phyloP scores from a whole-genome alignment of 768 basidiomycete species.

The Tubosaeta sp. region DNA sequence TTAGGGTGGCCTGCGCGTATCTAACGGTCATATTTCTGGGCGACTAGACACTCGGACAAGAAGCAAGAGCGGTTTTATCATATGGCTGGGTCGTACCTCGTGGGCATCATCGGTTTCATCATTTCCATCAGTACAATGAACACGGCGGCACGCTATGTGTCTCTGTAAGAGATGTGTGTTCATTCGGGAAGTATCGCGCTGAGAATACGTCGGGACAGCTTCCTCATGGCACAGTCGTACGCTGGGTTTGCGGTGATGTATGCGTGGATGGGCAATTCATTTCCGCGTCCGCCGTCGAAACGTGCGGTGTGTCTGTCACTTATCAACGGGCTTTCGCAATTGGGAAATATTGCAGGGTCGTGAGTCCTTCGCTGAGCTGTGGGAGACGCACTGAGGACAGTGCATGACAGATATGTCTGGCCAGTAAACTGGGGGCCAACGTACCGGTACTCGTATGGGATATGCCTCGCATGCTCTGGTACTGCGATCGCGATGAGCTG shows the following conservation, averaged over 20 bases:
- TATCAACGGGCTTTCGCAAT: conserved; percentile 76
- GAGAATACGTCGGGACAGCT: conserved; percentile 37
- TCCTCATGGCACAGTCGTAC: conserved; percentile 73
- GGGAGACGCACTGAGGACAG: not conserved
- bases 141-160: conserved; percentile 57
- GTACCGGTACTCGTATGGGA: conserved; percentile 68
- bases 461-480: conserved; percentile 60
- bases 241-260: conserved; percentile 65
- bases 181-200: conserved; percentile 2
- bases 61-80: conserved; percentile 71
- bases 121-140: conserved; percentile 65
- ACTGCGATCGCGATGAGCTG: conserved; percentile 49
- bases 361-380: conserved; percentile 37
- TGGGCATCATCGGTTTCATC: conserved; percentile 66
- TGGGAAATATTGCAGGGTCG: conserved; percentile 83
- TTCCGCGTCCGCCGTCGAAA: conserved; percentile 79
- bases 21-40: conserved; percentile 1
- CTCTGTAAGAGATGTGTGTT: conserved; percentile 42
- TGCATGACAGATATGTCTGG: conserved; percentile 53
- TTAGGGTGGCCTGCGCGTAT: not conserved
- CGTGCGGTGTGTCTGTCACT: conserved; percentile 79
- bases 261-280: conserved; percentile 50
- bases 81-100: conserved; percentile 45
- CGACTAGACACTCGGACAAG: conserved; percentile 61
- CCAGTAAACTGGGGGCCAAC: conserved; percentile 65